Evolutionary conservation across 169 alveolate genomes (phyloP), one percentile per base, ranked within the genome.

Genomic region (Cardiosporidium cionae): DNA sequence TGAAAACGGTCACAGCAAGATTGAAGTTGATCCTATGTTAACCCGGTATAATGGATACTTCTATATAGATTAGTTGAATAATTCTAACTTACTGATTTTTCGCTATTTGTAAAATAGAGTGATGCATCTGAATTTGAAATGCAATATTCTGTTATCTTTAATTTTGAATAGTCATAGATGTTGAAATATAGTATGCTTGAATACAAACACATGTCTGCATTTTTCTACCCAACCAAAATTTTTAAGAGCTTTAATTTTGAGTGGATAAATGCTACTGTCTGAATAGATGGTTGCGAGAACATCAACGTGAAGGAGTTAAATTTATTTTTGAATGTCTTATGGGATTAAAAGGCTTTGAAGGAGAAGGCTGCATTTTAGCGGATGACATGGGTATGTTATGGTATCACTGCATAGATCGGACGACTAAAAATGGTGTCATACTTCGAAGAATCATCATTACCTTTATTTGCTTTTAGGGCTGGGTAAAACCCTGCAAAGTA

Each of bases 281-380:
- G n/a, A n/a, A 22, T 52, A 78, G 84, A 68, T 65, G 77, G 76
- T 69, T 78, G 7, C 74, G 84, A 44, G 84, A 78, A 16, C 84
- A 78, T 36, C 84, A 78, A 52, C 58, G 96, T 65, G 92, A 87
- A 69, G 96, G 96, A 37, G 96, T 92, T 54, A 82, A 82, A 75
- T 92, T 92, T 68, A 84, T 92, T 44, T 92, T 92, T 72, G 96
- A 92, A 73, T 92, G 96, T 74, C 83, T 92, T 37, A 90, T 91
- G 96, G 95, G 95, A 25, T 80, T 92, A 52, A 92, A 86, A 67
- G 96, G 87, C 22, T 66, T 68, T 36, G 87, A 83, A 35, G 95
- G 95, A 54, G 86, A 84, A 68, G 96, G 96, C 9, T 92, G 96
- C 67, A 92, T 92, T 32, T 82, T 92, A 32, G 96, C 96, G 6